Percentiles rank a stretch among this genome's conserved stretches.
phyloP scores from a whole-genome alignment of 441 rosid genomes.

The Gossypium schwendimanii region DNA sequence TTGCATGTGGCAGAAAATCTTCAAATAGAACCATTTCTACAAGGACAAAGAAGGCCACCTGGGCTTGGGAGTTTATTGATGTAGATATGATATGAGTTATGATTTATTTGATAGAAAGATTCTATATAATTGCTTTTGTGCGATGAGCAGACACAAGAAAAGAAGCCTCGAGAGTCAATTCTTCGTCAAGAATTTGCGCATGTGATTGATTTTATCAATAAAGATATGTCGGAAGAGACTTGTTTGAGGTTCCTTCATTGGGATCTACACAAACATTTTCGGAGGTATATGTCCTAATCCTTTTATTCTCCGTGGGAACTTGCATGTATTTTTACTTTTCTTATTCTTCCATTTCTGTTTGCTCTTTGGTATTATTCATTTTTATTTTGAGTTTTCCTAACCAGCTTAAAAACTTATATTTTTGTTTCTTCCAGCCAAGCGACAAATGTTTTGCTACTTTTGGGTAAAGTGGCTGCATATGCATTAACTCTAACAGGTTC shows the following conservation, averaged over 20 bases:
- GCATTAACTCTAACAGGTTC: constrained; percentile 80
- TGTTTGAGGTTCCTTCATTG: constrained; percentile 76
- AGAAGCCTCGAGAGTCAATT: constrained; percentile 92
- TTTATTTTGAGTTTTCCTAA: not conserved
- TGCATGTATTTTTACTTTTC: not conserved
- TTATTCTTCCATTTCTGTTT: not conserved
- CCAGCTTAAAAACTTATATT: not conserved
- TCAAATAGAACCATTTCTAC: not conserved
- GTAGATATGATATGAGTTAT: not conserved
- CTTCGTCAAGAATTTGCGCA: constrained; percentile 87
- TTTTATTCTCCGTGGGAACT: not conserved
- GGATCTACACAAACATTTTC: constrained; percentile 81
- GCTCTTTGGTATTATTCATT: not conserved
- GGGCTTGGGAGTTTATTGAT: not conserved
- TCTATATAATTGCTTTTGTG: constrained; percentile 14
- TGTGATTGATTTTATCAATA: constrained; percentile 84
- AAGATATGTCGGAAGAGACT: constrained; percentile 70
- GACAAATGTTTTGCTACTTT: constrained; percentile 65
- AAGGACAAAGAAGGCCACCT: constrained; percentile 1
- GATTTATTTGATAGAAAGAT: not conserved
- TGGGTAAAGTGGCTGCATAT: constrained; percentile 79
- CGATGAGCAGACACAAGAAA: constrained; percentile 67
- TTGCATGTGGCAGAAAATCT: constrained; percentile 6
- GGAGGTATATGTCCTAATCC: constrained; percentile 42
- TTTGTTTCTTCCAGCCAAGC: constrained; percentile 53